A percentile compares a stretch with the other conserved stretches of the same genome.
phyloP scores from a whole-genome alignment of 352 stramenopile species.

The Pythium rhizo-oryzae region DNA sequence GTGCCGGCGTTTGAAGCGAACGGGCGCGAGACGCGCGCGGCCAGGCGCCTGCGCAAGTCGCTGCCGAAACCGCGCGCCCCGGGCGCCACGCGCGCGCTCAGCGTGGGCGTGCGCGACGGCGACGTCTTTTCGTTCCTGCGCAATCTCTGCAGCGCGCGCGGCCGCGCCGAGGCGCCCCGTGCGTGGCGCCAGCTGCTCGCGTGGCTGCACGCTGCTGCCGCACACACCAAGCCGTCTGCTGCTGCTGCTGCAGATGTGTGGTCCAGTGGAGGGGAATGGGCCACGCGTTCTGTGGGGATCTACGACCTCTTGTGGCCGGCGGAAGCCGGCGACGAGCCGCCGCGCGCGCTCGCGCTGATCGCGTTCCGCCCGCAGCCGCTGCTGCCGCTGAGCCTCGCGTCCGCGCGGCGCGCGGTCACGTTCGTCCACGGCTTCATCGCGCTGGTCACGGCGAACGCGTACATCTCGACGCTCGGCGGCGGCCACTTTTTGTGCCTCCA shows the following conservation, averaged over 20 bases:
- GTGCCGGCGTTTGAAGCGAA: slow-evolving; percentile 53
- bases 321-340: background rate
- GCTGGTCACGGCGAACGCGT: slow-evolving; percentile 81
- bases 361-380: slow-evolving; percentile 49
- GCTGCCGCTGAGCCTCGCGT: slow-evolving; percentile 62
- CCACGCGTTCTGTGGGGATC: background rate
- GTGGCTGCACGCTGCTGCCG: background rate
- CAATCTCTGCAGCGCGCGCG: slow-evolving; percentile 6
- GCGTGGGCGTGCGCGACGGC: slow-evolving; percentile 22
- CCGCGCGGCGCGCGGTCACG: slow-evolving; percentile 58
- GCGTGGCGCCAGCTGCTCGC: slow-evolving; percentile 5
- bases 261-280: background rate
- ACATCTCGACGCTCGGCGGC: slow-evolving; percentile 82
- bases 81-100: background rate
- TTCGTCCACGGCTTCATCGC: slow-evolving; percentile 74
- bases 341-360: slow-evolving; percentile 21
- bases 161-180: background rate
- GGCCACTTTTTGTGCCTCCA: slow-evolving; percentile 82
- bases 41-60: slow-evolving; percentile 28
- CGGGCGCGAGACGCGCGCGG: slow-evolving; percentile 31
- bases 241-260: too few species aligned
- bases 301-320: background rate
- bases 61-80: slow-evolving; percentile 1
- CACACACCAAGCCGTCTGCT: background rate
- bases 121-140: slow-evolving; percentile 24